phyloP scores from a whole-genome alignment of 176 grass and related monocot species.

The Carex parvula region DNA sequence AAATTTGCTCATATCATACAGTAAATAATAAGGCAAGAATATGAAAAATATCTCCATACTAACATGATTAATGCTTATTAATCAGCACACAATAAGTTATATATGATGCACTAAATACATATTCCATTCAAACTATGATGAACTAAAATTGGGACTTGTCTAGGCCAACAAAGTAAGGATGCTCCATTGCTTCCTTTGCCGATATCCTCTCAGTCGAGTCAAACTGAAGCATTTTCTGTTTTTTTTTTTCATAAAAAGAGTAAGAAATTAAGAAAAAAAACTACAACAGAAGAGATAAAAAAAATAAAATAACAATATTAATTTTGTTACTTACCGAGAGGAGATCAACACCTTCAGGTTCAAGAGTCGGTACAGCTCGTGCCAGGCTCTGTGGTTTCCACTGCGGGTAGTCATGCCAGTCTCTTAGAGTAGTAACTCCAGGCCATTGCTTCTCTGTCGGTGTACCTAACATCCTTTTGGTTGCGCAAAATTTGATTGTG shows the following conservation, averaged over 20 bases:
- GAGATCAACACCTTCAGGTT: slow-evolving; percentile 71
- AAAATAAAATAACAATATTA: not conserved
- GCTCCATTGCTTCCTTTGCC: slow-evolving; percentile 66
- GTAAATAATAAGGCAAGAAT: slow-evolving; percentile 9
- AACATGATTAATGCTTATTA: slow-evolving; percentile 9
- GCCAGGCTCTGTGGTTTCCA: slow-evolving; percentile 62
- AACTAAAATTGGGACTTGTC: slow-evolving; percentile 86
- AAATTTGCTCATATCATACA: not conserved
- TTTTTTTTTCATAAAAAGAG: not conserved
- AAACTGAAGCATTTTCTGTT: slow-evolving; percentile 77
- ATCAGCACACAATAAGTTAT: not conserved
- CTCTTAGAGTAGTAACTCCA: slow-evolving; percentile 60
- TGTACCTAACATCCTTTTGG: slow-evolving; percentile 66
- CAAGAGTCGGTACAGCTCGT: slow-evolving; percentile 53
- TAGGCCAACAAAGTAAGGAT: slow-evolving; percentile 73
- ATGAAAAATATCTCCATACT: not conserved
- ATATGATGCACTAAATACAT: not conserved
- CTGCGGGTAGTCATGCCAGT: slow-evolving; percentile 87
- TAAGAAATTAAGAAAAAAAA: not conserved
- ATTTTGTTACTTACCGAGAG: slow-evolving; percentile 45
- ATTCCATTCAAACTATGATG: slow-evolving; percentile 20
- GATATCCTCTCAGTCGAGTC: slow-evolving; percentile 67
- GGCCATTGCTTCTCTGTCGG: slow-evolving; percentile 79
- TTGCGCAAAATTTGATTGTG: not conserved
- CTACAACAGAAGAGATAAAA: not conserved